These are phyloP conservation scores for Typha latifolia DNA, from an alignment of 176 grass and related monocot species.

Conservation along the genomic window DNA sequence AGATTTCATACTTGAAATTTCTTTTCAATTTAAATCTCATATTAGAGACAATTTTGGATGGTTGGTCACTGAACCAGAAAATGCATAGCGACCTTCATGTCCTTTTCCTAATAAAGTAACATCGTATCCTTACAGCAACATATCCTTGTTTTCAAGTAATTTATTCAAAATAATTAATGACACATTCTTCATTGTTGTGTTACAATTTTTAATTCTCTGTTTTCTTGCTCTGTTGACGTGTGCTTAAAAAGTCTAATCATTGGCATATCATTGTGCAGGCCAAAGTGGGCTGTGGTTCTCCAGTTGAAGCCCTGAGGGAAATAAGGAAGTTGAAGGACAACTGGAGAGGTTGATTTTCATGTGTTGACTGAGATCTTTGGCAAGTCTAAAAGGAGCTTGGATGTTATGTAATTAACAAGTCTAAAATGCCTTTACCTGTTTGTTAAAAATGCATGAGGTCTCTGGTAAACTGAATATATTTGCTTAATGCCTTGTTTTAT, in stretches of 20 bases:
- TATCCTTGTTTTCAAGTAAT: too few species aligned
- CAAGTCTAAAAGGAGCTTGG: neutral
- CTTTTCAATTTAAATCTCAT: too few species aligned
- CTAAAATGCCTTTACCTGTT: slow-evolving; percentile 21
- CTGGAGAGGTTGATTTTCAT: slow-evolving; percentile 73
- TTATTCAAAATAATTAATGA: too few species aligned
- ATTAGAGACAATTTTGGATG: too few species aligned
- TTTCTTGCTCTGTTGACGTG: neutral
- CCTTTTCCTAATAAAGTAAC: too few species aligned
- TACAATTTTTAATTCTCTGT: neutral
- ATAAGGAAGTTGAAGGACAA: slow-evolving; percentile 81
- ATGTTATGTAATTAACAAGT: neutral
- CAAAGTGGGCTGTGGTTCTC: slow-evolving; percentile 41
- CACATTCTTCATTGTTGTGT: neutral
- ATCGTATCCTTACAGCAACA: too few species aligned
- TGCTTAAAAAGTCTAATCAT: neutral
- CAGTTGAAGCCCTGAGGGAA: slow-evolving; percentile 54
- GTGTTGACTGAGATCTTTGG: neutral
- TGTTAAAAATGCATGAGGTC: too few species aligned
- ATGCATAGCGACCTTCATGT: too few species aligned
- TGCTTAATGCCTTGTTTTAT: too few species aligned
- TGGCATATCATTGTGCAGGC: slow-evolving; percentile 31
- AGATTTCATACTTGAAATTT: too few species aligned
- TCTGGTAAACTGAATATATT: too few species aligned
- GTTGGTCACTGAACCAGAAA: too few species aligned